Conservation (phyloP, 768 basidiomycete species). For the Antrodiella citrinella region DNA sequence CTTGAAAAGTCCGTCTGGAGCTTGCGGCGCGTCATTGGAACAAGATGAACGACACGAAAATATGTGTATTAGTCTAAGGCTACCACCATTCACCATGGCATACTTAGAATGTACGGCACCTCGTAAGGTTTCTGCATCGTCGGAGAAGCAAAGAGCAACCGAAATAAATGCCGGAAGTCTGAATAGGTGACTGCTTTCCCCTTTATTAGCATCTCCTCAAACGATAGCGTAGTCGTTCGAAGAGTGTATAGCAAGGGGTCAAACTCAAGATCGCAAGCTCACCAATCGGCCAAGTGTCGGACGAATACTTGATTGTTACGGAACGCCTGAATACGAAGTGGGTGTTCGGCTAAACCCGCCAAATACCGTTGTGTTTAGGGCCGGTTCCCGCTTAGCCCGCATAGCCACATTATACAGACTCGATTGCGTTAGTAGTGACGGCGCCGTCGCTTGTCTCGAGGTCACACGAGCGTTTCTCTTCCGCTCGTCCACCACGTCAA, state of each 20-base stretch:
- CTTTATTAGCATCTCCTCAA: conserved; percentile 45
- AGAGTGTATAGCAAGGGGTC: conserved; percentile 42
- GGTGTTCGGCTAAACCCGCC: not conserved
- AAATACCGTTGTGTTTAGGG: not conserved
- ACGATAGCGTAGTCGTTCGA: conserved; percentile 35
- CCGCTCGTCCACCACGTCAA: not conserved
- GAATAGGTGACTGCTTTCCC: conserved; percentile 30
- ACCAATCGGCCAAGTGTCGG: no score
- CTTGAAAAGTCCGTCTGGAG: not conserved
- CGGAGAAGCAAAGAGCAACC: conserved; percentile 31
- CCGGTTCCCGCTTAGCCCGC: not conserved
- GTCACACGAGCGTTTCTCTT: not conserved
- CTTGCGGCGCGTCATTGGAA: not conserved
- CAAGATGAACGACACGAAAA: not conserved
- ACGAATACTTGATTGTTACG: not conserved
- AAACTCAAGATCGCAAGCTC: no score
- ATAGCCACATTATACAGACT: not conserved
- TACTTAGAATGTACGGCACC: conserved; percentile 39
- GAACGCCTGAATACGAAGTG: not conserved
- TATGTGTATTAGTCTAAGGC: not conserved
- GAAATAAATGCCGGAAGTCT: conserved; percentile 44
- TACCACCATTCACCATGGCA: not conserved
- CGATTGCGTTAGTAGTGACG: conserved; percentile 8
- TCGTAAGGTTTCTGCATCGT: conserved; percentile 50
- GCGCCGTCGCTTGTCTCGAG: not conserved